Percentiles rank a stretch among this genome's conserved stretches.
phyloP scores from a whole-genome alignment of 1,284 basidiomycete genomes.

The Cryptococcus sp. region DNA sequence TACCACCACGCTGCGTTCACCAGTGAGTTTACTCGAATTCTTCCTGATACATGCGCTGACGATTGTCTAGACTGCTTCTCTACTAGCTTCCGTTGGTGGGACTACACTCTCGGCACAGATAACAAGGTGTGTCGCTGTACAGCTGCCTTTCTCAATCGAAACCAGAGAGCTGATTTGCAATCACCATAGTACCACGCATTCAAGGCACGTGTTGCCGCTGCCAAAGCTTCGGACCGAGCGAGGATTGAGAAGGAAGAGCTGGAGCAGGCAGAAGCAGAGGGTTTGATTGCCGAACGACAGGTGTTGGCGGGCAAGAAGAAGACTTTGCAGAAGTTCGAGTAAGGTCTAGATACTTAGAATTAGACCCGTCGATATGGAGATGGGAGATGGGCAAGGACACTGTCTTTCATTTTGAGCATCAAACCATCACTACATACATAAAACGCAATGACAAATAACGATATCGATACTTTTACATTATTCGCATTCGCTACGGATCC shows the following conservation, averaged over 20 bases:
- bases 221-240: conserved; percentile 57
- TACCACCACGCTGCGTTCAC: conserved; percentile 70
- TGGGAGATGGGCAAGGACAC: too few relatives aligned
- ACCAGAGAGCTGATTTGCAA: neutral
- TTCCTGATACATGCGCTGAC: too few relatives aligned
- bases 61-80: conserved; percentile 65
- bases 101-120: conserved; percentile 82
- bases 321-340: neutral
- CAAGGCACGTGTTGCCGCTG: conserved; percentile 62
- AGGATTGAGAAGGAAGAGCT: conserved; percentile 56
- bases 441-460: too few relatives aligned
- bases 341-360: too few relatives aligned
- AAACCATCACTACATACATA: too few relatives aligned
- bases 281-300: conserved; percentile 67
- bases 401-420: too few relatives aligned
- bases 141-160: neutral
- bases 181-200: conserved; percentile 69
- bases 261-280: conserved; percentile 67
- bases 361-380: too few relatives aligned
- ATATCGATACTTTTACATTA: too few relatives aligned
- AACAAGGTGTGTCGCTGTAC: conserved; percentile 53
- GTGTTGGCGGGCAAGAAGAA: conserved; percentile 54
- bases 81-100: conserved; percentile 91
- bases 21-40: conserved; percentile 5
- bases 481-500: too few relatives aligned